Base-by-base conservation (phyloP, 2,329 filamentous ascomycete species). In the Penicillium freii region DNA sequence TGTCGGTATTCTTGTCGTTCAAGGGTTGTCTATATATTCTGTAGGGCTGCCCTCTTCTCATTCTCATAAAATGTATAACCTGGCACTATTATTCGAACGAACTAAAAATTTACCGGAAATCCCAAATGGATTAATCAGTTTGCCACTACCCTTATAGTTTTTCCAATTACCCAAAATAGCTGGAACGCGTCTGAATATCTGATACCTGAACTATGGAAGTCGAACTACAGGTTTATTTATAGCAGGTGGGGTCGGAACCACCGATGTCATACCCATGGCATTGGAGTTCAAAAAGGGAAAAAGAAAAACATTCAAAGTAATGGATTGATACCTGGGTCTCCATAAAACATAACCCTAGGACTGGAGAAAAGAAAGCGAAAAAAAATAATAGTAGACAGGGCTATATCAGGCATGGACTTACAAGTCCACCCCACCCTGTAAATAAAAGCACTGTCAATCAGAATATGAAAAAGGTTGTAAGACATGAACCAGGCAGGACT, bases 201-300 rank as follows among this genome's bases (percentile, higher is more conserved):
- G 11, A 33, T 33, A 13, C 11, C 5, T 15, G 11, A 33, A 10
- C 1, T 21, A 10, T 29, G 6, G 34, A 40, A 31, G n/a, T 39
- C 23, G 23, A 39, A 11, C 25, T 23, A n/a, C 23, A 15, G 13
- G 21, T 19, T 38, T 53, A 53, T 47, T 53, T 53, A 39, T 53
- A 47, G 57, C 57, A 54, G 53, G 44, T 56, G 54, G 61, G 10
- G 29, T 25, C 29, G 6, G 50, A 48, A 61, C 57, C 60, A 56
- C 51, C 42, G 55, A 61, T 61, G 56, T 59, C 56, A 62, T 59
- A 50, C 29, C 60, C 62, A 53, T 48, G 56, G 56, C 43, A 36
- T n/a, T 51, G 23, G 27, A 15, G 7, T 17, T 34, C 13, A 25
- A 25, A n/a, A 36, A 19, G 11, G 5, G 17, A 34, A n/a, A 31